Evolutionary conservation across 768 basidiomycete genomes (phyloP).

Genomic region (Leccinum subgranulosum): DNA sequence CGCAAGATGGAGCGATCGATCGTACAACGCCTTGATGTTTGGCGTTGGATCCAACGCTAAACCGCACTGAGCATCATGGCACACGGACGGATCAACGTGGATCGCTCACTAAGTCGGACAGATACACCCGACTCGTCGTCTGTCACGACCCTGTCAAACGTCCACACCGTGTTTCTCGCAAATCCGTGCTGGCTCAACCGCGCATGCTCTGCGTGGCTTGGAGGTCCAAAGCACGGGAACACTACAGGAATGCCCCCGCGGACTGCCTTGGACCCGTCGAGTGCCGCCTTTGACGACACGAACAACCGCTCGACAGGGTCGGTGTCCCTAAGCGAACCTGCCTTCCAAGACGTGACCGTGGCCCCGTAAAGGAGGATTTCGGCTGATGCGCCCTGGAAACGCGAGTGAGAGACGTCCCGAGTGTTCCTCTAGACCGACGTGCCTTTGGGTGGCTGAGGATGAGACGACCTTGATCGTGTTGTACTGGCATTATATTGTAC

Average conservation of each 20-base stretch:
- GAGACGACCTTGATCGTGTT: constrained; percentile 41
- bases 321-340: constrained; percentile 35
- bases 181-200: constrained; percentile 88
- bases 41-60: constrained; percentile 64
- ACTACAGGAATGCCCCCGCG: constrained; percentile 59
- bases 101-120: constrained; percentile 67
- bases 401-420: too few species aligned
- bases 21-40: constrained; percentile 55
- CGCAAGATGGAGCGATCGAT: constrained; percentile 63
- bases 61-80: constrained; percentile 1
- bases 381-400: constrained; percentile 56
- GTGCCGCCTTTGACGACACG: constrained; percentile 70
- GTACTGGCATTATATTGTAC: constrained; percentile 50
- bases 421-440: background rate
- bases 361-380: constrained; percentile 80
- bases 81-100: background rate
- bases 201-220: constrained; percentile 67
- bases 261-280: constrained; percentile 80
- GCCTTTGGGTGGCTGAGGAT: constrained; percentile 66
- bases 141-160: constrained; percentile 56
- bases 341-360: constrained; percentile 84
- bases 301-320: constrained; percentile 69
- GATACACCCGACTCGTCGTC: constrained; percentile 72
- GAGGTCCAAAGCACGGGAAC: constrained; percentile 89
- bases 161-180: constrained; percentile 77